These are phyloP conservation scores for Ophiostoma piceae DNA, from an alignment of 2,329 filamentous ascomycete species.

Conservation along the genomic window DNA sequence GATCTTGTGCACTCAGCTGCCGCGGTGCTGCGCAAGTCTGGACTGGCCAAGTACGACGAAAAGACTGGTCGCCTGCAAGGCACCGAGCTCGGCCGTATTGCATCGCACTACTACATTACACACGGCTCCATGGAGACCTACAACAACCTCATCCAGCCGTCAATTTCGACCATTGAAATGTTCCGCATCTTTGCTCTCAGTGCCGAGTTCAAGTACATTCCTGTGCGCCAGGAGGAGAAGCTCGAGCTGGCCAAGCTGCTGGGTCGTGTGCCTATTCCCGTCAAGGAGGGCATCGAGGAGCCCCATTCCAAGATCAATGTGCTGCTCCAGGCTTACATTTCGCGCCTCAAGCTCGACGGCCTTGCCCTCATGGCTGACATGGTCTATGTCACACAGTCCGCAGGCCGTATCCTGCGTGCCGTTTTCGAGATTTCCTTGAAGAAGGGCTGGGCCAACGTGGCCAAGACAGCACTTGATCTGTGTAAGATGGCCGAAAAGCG, in stretches of 20 bases:
- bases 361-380: constrained; percentile 96
- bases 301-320: constrained; percentile 98
- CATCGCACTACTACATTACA: constrained; percentile 98
- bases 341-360: constrained; percentile 85
- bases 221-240: constrained; percentile 95
- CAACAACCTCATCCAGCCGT: constrained; percentile 89
- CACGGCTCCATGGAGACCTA: constrained; percentile 96
- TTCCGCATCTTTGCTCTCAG: constrained; percentile 96
- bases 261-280: constrained; percentile 83
- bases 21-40: constrained; percentile 76
- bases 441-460: constrained; percentile 91
- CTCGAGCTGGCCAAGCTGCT: constrained; percentile 89
- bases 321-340: constrained; percentile 92
- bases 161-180: constrained; percentile 87
- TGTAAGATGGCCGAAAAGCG: constrained; percentile 99
- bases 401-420: constrained; percentile 88
- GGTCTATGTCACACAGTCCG: constrained; percentile 97
- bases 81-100: constrained; percentile 90
- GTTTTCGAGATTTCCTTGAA: constrained; percentile 97
- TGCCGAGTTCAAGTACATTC: constrained; percentile 98
- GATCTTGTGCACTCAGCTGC: constrained; percentile 94
- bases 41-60: constrained; percentile 90
- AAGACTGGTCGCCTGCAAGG: constrained; percentile 82
- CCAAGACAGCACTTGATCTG: constrained; percentile 84
- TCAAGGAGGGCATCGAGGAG: constrained; percentile 97